Evolutionary conservation across 495 filamentous ascomycete species (phyloP), one percentile per base, ranked within the genome.

Genomic region (Staphylotrichum tortipilum): DNA sequence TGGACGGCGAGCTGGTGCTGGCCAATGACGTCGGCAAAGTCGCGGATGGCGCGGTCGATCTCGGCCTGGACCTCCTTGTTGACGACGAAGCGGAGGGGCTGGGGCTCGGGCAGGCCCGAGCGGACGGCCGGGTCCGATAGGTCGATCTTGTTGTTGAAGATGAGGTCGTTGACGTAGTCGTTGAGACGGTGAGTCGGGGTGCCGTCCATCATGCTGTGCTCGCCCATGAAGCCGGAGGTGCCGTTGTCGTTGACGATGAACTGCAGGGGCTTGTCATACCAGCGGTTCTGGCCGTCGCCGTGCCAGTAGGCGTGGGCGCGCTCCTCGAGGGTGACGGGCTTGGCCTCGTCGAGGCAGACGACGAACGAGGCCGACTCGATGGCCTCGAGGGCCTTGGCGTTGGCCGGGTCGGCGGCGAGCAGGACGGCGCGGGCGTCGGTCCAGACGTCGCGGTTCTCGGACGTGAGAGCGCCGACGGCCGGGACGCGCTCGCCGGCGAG

Each of bases 151-250:
- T 94, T 87, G 73, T 80, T 80, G 71, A 90, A 89, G 68, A 96
- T 95, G 58, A 88, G 72, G 60, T 80, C 78, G 75, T 90, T 92
- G 68, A 89, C 77, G 64, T 86, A 87, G 76, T 99, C 92, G 67
- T 94, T 97, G 26, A 99, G 79, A 3, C 94, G 82, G 68, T 97
- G 90, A 11, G 94, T 99, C 2, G 94, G 89, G 23, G 91, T 99
- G 49, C 94, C 94, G 66, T 99, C 94, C 94, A 99, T 99, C 94
- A 99, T 97, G 69, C 84, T 89, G 76, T 99, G 94, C 75, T 99
- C 94, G 62, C 94, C 94, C 74, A 86, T 88, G 77, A 99, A 99
- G 52, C 94, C 94, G 21, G 94, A 86, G 14, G 92, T 94, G 56
- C 89, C 94, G 69, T 99, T 99, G 61, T 97, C 90, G 69, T 95